These are phyloP conservation scores for Claviceps lovelessii DNA, from an alignment of 2,329 filamentous ascomycete genomes.

Conservation along the genomic window DNA sequence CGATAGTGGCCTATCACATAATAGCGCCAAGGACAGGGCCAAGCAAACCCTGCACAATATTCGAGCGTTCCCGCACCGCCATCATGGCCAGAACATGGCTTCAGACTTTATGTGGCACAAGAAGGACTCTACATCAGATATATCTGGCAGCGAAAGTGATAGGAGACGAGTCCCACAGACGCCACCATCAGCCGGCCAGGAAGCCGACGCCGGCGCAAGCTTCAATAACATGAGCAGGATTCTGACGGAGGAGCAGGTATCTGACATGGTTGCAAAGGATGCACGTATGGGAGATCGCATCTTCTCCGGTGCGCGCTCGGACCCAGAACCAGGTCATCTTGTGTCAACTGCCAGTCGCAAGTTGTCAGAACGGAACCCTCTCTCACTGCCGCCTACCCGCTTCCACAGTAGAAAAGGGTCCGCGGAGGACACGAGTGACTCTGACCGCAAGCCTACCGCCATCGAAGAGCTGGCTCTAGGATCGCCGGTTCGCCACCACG, in stretches of 20 bases:
- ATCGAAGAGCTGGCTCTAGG: constrained; percentile 10
- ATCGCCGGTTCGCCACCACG: constrained; percentile 14
- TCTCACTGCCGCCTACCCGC: constrained; percentile 17
- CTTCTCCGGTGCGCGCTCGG: constrained; percentile 18
- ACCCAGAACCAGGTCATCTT: constrained; percentile 17
- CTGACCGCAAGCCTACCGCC: constrained; percentile 18
- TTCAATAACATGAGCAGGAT: constrained; percentile 35
- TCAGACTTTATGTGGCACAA: constrained; percentile 39
- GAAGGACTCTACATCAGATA: constrained; percentile 39
- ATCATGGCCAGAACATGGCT: constrained; percentile 32
- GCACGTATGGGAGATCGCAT: constrained; percentile 26
- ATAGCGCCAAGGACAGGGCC: constrained; percentile 42
- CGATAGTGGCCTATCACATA: constrained; percentile 31
- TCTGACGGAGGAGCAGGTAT: constrained; percentile 47
- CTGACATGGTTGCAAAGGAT: constrained; percentile 44
- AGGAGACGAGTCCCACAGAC: constrained; percentile 19
- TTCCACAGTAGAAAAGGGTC: constrained; percentile 24
- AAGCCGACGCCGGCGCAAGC: constrained; percentile 26
- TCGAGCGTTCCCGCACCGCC: constrained; percentile 40
- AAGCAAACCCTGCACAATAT: constrained; percentile 45
- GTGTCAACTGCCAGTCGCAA: constrained; percentile 14
- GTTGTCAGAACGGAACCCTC: constrained; percentile 17
- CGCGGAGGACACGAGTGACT: constrained; percentile 25
- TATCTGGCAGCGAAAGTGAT: constrained; percentile 43
- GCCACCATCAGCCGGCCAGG: constrained; percentile 14